Conservation (phyloP, 495 filamentous ascomycete species). For the Paragyromitra xinjiangensis region DNA sequence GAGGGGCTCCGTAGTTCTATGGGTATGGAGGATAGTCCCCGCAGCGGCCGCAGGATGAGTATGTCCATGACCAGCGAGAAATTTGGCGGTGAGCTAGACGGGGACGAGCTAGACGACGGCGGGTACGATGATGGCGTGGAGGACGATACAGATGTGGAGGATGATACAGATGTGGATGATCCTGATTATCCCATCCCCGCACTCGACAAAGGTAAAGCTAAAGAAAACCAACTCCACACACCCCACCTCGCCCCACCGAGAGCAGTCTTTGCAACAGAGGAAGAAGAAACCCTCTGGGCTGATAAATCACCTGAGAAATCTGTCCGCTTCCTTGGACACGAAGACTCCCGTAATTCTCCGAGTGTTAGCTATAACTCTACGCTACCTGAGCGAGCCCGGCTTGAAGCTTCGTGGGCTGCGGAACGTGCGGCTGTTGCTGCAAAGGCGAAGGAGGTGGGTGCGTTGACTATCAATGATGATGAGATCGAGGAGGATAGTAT, state of each 20-base stretch:
- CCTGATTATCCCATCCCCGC: not conserved
- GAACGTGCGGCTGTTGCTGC: conserved; percentile 31
- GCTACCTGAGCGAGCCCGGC: conserved; percentile 6
- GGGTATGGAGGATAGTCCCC: conserved; percentile 15
- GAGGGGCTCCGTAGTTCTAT: conserved; percentile 35
- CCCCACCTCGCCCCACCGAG: not conserved
- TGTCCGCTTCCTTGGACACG: conserved; percentile 20
- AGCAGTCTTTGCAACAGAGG: not conserved
- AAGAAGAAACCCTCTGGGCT: conserved; percentile 7
- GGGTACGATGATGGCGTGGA: conserved; percentile 35
- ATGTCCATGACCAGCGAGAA: conserved; percentile 39
- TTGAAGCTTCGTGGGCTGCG: conserved; percentile 32
- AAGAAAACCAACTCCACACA: not conserved
- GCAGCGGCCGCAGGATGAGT: not conserved
- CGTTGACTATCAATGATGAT: conserved; percentile 19
- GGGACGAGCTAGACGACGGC: conserved; percentile 29
- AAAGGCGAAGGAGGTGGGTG: conserved; percentile 12
- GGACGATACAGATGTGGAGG: conserved; percentile 21
- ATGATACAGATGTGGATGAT: conserved; percentile 15
- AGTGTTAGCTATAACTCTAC: not conserved
- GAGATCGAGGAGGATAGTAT: conserved; percentile 41
- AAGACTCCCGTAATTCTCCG: conserved; percentile 11
- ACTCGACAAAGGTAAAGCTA: conserved; percentile 23
- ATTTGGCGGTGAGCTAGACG: conserved; percentile 45
- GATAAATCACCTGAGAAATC: conserved; percentile 36